These are phyloP conservation scores for Boletus rufocinnamomeus DNA, from an alignment of 768 basidiomycete genomes.

Conservation along the genomic window DNA sequence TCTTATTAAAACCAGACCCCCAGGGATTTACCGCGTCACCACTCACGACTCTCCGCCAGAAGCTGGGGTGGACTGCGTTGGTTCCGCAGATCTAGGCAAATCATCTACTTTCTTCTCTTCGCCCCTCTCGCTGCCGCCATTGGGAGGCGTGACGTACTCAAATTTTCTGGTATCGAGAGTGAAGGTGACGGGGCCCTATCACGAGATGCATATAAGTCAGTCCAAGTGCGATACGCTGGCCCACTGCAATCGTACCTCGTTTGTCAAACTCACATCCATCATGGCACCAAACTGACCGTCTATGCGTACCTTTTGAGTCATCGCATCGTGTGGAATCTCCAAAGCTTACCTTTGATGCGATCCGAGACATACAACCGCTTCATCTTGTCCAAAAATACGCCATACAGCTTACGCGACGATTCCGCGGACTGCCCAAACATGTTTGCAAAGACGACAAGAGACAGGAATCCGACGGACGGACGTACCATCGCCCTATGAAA, in stretches of 20 bases:
- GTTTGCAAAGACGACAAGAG: not conserved
- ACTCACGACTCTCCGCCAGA: slow-evolving; percentile 12
- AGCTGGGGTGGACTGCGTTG: not conserved
- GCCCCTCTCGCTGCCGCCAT: slow-evolving; percentile 10
- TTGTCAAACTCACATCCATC: slow-evolving; percentile 88
- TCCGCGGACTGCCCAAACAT: slow-evolving; percentile 55
- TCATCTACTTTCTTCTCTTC: slow-evolving; percentile 10
- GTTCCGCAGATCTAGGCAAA: slow-evolving; percentile 8
- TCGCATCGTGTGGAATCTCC: not conserved
- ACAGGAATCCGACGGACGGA: not conserved
- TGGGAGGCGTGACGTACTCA: slow-evolving; percentile 51
- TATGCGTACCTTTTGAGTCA: slow-evolving; percentile 30
- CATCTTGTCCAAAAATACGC: slow-evolving; percentile 69
- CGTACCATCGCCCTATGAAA: slow-evolving; percentile 92
- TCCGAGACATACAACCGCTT: slow-evolving; percentile 65
- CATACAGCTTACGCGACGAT: slow-evolving; percentile 68
- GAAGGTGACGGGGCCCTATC: slow-evolving; percentile 81
- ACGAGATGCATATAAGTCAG: slow-evolving; percentile 3
- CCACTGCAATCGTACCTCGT: slow-evolving; percentile 61
- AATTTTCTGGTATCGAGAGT: slow-evolving; percentile 82
- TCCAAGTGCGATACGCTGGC: not conserved
- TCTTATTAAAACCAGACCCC: slow-evolving; percentile 1
- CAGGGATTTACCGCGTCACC: not conserved
- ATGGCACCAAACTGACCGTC: slow-evolving; percentile 96
- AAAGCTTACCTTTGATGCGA: slow-evolving; percentile 70